Conservation (phyloP, 1,139 yeast species). For the Hyphopichia khmerensis region DNA sequence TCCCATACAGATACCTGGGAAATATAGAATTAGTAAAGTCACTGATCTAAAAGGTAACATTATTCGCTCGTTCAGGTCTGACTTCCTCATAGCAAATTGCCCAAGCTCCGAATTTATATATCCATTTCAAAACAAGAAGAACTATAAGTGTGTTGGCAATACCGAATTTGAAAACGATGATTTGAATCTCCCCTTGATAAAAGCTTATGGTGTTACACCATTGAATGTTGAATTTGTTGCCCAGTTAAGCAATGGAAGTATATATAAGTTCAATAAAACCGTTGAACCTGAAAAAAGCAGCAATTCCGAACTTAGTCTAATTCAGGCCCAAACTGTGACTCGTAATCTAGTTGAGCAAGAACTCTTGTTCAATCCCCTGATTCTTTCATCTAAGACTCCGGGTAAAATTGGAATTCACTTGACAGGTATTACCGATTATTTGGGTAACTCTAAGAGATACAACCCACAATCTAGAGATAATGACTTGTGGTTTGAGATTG, state of each 20-base stretch:
- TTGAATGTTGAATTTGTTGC: constrained; percentile 61
- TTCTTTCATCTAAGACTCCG: constrained; percentile 25
- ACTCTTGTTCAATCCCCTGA: constrained; percentile 23
- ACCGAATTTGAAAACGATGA: constrained; percentile 37
- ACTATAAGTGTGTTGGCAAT: constrained; percentile 59
- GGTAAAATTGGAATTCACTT: constrained; percentile 69
- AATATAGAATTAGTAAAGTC: constrained; percentile 66
- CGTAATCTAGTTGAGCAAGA: constrained; percentile 39
- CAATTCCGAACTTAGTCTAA: constrained; percentile 17
- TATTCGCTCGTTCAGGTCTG: constrained; percentile 64
- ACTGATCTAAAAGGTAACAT: constrained; percentile 62
- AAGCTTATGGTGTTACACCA: constrained; percentile 75
- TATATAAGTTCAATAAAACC: constrained; percentile 22
- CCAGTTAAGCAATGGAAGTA: constrained; percentile 47
- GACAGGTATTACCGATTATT: constrained; percentile 66
- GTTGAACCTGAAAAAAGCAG: constrained; percentile 17
- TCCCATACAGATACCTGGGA: constrained; percentile 70
- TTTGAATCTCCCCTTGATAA: constrained; percentile 50
- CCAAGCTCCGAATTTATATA: constrained; percentile 62
- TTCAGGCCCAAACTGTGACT: constrained; percentile 20
- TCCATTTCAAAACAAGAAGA: constrained; percentile 22
- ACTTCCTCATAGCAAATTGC: constrained; percentile 69
- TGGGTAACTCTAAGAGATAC: constrained; percentile 68
- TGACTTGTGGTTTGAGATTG: constrained; percentile 53
- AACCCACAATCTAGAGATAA: constrained; percentile 43